Conservation (phyloP, 176 grass and related monocot genomes). For the Rhipidocladum racemiflorum region DNA sequence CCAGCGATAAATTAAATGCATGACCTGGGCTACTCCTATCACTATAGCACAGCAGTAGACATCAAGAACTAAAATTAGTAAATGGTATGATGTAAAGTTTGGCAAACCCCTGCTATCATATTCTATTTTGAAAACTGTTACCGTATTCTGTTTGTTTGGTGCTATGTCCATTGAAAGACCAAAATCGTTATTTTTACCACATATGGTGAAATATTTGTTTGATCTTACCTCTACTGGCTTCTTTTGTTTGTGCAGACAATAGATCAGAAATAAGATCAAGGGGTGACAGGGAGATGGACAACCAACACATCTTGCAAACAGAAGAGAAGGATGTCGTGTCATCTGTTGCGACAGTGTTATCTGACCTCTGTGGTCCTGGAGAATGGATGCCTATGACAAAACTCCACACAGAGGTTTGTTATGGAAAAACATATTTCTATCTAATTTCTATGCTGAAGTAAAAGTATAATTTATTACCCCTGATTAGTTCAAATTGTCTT, state of each 20-base stretch:
- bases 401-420: constrained; percentile 82
- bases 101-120: neutral
- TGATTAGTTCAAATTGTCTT: constrained; percentile 11
- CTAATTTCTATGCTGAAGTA: neutral
- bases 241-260: constrained; percentile 43
- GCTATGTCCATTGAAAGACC: neutral
- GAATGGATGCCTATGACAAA: constrained; percentile 87
- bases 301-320: constrained; percentile 64
- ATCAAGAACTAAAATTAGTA: neutral
- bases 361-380: constrained; percentile 87
- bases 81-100: neutral
- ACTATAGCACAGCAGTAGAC: neutral
- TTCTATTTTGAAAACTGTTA: neutral
- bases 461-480: neutral
- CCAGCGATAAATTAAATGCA: neutral
- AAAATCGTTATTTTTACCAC: neutral
- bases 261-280: constrained; percentile 67
- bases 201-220: neutral
- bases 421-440: constrained; percentile 12
- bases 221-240: neutral
- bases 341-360: constrained; percentile 80
- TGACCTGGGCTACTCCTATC: neutral
- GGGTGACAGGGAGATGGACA: constrained; percentile 75
- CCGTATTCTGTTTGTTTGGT: neutral
- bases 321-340: constrained; percentile 92